These are phyloP conservation scores for Blastobotrys malaysiensis DNA, from an alignment of 1,139 yeast species.

Conservation along the genomic window DNA sequence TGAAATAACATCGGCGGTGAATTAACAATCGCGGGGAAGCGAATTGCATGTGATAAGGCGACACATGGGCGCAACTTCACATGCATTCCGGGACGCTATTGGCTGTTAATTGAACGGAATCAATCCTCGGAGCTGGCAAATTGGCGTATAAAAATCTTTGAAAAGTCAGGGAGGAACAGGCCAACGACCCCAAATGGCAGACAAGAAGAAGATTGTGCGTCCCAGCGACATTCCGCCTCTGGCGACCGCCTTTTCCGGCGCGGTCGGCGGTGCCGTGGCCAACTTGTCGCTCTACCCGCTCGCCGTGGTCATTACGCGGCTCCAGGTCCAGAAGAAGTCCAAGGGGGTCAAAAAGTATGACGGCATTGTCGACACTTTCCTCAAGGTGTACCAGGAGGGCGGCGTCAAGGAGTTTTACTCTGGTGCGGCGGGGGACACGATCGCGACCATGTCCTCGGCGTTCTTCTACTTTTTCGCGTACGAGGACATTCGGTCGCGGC, in stretches of 20 bases:
- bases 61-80: background rate
- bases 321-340: conserved; percentile 52
- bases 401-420: conserved; percentile 61
- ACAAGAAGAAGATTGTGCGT: conserved; percentile 9
- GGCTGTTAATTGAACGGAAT: background rate
- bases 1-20: background rate
- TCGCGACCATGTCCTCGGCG: conserved; percentile 32
- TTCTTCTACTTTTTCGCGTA: conserved; percentile 63
- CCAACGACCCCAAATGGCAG: background rate
- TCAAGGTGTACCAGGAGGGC: conserved; percentile 46
- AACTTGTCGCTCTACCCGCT: conserved; percentile 69
- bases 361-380: conserved; percentile 54
- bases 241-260: conserved; percentile 72
- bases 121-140: background rate
- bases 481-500: conserved; percentile 80
- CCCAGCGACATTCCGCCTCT: conserved; percentile 31
- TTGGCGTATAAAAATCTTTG: background rate
- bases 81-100: background rate
- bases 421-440: conserved; percentile 43
- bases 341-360: conserved; percentile 40
- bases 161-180: background rate
- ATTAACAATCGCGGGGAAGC: background rate
- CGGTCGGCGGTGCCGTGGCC: conserved; percentile 74
- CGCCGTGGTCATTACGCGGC: conserved; percentile 65
- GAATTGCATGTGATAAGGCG: background rate